Base-by-base conservation (phyloP, 2,329 filamentous ascomycete species). In the Calonectria pseudoreteaudii region DNA sequence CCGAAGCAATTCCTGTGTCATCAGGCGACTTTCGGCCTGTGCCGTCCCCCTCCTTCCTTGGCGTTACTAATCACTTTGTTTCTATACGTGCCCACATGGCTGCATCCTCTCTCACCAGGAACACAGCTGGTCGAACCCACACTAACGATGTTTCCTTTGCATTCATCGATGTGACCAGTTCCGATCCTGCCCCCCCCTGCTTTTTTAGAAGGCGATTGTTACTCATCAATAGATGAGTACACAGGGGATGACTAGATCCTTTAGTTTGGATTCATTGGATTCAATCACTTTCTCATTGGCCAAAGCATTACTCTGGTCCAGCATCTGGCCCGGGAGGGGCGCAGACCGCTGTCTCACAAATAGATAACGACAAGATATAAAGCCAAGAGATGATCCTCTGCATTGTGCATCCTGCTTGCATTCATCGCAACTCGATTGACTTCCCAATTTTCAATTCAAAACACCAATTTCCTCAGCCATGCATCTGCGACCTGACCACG, bases 401-500 rank as follows among this genome's bases (percentile, higher is more conserved):
- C 38, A 18, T 18, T 18, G 36, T 18, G 20, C 23, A 28, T 14
- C 16, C 5, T 31, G 5, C 6, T 36, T 20, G 8, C 16, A 28
- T 41, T 8, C 23, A 62, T 20, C 7, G 5, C 34, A 62, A 14
- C 14, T 20, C 8, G 1, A 4, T 60, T 0, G 20, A 8, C 0
- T 28, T 36, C 2, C 2, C 3, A 56, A 31, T 16, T 26, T n/a
- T 18, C 23, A 18, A 20, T 11, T 26, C 5, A 23, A 13, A 4
- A 8, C 4, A 14, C 26, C 2, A 14, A 66, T 13, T 4, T 36
- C 30, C 10, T 30, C 50, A 56, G 30, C 44, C 58, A 93, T 93
- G 92, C 90, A 93, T 83, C 87, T 93, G 75, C 88, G 86, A 26
- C 82, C 82, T 14, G 86, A 81, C 20, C 90, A 92, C 81, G 88